These are phyloP conservation scores for Coniferiporia weirii DNA, from an alignment of 1,284 basidiomycete genomes.

Conservation along the genomic window DNA sequence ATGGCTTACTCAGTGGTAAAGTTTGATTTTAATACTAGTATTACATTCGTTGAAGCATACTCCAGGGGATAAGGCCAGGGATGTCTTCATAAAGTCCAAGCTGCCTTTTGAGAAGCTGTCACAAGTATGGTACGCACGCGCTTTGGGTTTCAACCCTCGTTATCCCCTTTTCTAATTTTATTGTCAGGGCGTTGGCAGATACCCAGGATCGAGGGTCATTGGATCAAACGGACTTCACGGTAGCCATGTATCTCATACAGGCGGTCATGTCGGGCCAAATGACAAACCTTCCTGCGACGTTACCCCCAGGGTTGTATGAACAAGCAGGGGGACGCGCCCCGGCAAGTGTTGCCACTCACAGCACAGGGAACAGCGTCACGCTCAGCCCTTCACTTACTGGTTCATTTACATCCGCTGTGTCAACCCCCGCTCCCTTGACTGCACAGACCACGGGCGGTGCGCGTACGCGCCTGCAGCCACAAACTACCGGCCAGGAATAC, in stretches of 20 bases:
- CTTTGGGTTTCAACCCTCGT: background rate
- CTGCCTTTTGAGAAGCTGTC: slow-evolving; percentile 86
- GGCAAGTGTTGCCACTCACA: slow-evolving; percentile 44
- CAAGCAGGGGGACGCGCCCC: slow-evolving; percentile 54
- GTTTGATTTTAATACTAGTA: background rate
- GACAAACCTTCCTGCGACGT: slow-evolving; percentile 65
- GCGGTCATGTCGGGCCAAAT: slow-evolving; percentile 81
- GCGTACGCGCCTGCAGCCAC: slow-evolving; percentile 27
- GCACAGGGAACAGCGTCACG: slow-evolving; percentile 53
- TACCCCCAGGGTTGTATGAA: slow-evolving; percentile 92
- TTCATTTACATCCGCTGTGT: slow-evolving; percentile 33
- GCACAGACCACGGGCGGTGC: slow-evolving; percentile 13
- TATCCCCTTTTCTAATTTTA: background rate
- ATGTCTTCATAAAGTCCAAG: slow-evolving; percentile 92
- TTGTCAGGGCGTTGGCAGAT: slow-evolving; percentile 83
- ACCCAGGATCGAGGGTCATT: slow-evolving; percentile 88
- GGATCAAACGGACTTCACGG: slow-evolving; percentile 89
- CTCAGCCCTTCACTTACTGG: slow-evolving; percentile 41
- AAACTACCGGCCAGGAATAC: slow-evolving; percentile 39
- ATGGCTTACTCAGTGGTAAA: slow-evolving; percentile 67
- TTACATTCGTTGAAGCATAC: slow-evolving; percentile 13
- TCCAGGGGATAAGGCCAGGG: slow-evolving; percentile 83
- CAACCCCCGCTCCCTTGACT: slow-evolving; percentile 24
- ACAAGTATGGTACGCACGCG: slow-evolving; percentile 78
- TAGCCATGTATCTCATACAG: slow-evolving; percentile 97